Percentiles rank a stretch among this genome's conserved stretches.
Evolutionary conservation across 345 rosid species (phyloP).

Genomic region (Eucalyptus cloeziana): DNA sequence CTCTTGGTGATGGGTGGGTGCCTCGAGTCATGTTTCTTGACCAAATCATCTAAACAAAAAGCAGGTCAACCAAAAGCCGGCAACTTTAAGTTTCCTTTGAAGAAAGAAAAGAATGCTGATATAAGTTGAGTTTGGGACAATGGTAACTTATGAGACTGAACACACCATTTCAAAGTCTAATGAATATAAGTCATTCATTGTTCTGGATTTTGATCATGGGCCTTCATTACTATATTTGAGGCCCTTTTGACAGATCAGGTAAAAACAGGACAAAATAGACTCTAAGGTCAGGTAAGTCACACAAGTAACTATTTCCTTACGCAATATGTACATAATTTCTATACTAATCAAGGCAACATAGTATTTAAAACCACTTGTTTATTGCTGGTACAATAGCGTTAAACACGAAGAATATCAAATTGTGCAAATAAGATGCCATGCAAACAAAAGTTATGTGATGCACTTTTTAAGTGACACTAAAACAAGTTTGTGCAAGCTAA

Average conservation of each 20-base stretch:
- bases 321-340: neutral
- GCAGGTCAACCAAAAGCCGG: neutral
- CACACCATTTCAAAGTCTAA: slow-evolving; percentile 90
- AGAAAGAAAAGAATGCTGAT: neutral
- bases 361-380: neutral
- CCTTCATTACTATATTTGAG: neutral
- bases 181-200: slow-evolving; percentile 81
- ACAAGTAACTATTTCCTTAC: neutral
- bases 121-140: neutral
- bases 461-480: neutral
- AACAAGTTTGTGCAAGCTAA: neutral
- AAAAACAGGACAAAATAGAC: neutral
- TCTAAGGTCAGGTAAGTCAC: neutral
- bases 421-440: neutral
- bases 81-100: no score
- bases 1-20: slow-evolving; percentile 87
- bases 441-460: neutral
- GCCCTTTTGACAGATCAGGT: neutral
- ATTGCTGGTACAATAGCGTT: neutral
- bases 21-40: slow-evolving; percentile 83
- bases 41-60: slow-evolving; percentile 67
- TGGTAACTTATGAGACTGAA: neutral
- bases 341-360: neutral
- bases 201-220: slow-evolving; percentile 55
- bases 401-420: neutral